These are phyloP conservation scores for Micromonas commoda DNA, from an alignment of 139 green algal genomes.

Conservation along the genomic window DNA sequence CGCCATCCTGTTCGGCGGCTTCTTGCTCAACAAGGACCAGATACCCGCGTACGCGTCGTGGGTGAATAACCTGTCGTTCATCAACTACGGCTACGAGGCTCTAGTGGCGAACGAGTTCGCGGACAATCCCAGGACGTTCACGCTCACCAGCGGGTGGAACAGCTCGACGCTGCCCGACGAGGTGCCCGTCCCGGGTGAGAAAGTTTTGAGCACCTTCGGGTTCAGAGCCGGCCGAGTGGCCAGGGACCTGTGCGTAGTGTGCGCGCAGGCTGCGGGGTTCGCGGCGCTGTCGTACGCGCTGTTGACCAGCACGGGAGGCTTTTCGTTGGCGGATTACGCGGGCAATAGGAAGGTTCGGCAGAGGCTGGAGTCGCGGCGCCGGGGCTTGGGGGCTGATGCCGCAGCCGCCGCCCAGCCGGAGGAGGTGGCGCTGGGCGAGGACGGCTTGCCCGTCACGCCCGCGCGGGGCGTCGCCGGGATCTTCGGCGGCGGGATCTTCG, in stretches of 20 bases:
- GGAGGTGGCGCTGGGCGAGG: too few relatives aligned
- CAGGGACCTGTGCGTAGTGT: background rate
- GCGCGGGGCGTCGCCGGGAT: too few relatives aligned
- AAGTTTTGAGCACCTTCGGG: slow-evolving; percentile 14
- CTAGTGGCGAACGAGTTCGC: slow-evolving; percentile 51
- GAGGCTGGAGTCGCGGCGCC: too few relatives aligned
- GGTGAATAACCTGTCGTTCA: slow-evolving; percentile 47
- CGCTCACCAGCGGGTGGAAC: slow-evolving; percentile 8
- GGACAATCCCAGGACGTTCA: slow-evolving; percentile 29
- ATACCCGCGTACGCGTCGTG: slow-evolving; percentile 45
- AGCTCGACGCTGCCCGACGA: slow-evolving; percentile 10
- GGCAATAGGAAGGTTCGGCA: background rate
- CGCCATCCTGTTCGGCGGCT: slow-evolving; percentile 56
- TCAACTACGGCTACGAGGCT: slow-evolving; percentile 65
- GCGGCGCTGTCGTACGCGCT: background rate
- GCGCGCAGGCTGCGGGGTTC: background rate
- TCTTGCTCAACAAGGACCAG: slow-evolving; percentile 63
- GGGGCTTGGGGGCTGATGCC: too few relatives aligned
- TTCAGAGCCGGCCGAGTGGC: background rate
- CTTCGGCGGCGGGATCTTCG: too few relatives aligned
- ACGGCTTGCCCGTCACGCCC: too few relatives aligned
- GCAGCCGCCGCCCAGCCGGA: too few relatives aligned
- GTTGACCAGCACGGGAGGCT: background rate
- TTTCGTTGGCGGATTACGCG: background rate
- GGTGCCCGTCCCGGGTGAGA: slow-evolving; percentile 16